Evolutionary conservation across 202 grass and related monocot genomes (phyloP).

Genomic region (Bolboschoenoplectus hybrid): DNA sequence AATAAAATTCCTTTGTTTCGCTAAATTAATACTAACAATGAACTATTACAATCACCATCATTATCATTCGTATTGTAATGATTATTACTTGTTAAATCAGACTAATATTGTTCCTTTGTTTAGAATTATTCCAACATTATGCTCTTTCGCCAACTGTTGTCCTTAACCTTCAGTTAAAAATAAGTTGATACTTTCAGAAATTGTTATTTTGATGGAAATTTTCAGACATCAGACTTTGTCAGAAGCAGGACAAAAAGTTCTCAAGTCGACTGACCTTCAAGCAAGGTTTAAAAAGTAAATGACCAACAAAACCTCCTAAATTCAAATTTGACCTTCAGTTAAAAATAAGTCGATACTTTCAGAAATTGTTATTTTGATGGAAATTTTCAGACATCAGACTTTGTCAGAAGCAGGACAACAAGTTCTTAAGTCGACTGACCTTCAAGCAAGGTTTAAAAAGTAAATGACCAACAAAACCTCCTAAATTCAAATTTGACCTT

Average conservation of each 20-base stretch:
- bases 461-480: neutral
- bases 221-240: neutral
- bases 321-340: neutral
- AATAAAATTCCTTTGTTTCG: neutral
- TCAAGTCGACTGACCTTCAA: neutral
- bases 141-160: neutral
- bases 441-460: neutral
- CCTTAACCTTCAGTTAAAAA: neutral
- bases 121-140: neutral
- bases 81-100: constrained; percentile 2
- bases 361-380: no score
- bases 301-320: neutral
- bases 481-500: neutral
- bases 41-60: neutral
- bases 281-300: neutral
- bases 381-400: no score
- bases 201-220: neutral
- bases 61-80: neutral
- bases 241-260: neutral
- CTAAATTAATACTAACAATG: neutral
- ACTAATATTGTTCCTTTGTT: neutral
- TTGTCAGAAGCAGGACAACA: no score
- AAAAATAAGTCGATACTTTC: no score
- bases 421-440: neutral
- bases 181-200: neutral